Percentiles rank a stretch among this genome's conserved stretches.
Evolutionary conservation across 1,139 yeast genomes (phyloP).

Genomic region (Pichia sp.): DNA sequence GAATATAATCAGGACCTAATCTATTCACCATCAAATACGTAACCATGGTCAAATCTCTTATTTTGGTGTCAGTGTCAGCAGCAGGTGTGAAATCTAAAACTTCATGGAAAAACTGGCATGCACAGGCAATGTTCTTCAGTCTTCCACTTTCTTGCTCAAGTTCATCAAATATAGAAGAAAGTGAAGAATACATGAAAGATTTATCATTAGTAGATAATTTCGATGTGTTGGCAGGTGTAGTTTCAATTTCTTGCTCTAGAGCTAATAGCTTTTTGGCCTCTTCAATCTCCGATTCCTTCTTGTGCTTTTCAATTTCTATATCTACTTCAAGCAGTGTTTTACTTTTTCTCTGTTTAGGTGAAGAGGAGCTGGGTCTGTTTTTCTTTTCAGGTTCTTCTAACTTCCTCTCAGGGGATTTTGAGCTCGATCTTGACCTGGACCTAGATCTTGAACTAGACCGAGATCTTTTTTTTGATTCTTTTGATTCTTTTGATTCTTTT

Average conservation of each 20-base stretch:
- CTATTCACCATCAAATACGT: constrained; percentile 83
- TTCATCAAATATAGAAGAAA: constrained; percentile 66
- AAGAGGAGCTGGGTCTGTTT: constrained; percentile 1
- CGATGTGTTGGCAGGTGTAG: background rate
- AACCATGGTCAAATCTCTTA: constrained; percentile 58
- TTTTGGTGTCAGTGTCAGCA: constrained; percentile 29
- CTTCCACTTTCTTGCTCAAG: constrained; percentile 79
- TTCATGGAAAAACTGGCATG: constrained; percentile 65
- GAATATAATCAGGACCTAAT: constrained; percentile 90
- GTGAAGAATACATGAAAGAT: constrained; percentile 55
- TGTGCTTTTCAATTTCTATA: constrained; percentile 20
- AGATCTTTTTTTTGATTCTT: constrained; percentile 1
- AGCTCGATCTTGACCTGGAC: constrained; percentile 10
- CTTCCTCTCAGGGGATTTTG: constrained; percentile 1
- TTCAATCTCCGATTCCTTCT: constrained; percentile 19
- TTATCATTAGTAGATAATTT: constrained; percentile 3
- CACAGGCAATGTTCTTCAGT: constrained; percentile 68
- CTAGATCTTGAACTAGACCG: constrained; percentile 1
- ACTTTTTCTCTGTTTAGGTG: constrained; percentile 5
- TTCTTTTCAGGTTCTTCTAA: background rate
- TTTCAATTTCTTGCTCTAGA: constrained; percentile 6
- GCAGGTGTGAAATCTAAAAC: constrained; percentile 43
- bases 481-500: background rate
- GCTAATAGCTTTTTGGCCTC: constrained; percentile 25
- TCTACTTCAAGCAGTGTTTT: constrained; percentile 11